Evolutionary conservation across 2,329 filamentous ascomycete species (phyloP), one percentile per base, ranked within the genome.

Genomic region (Colletotrichum tropicicola): DNA sequence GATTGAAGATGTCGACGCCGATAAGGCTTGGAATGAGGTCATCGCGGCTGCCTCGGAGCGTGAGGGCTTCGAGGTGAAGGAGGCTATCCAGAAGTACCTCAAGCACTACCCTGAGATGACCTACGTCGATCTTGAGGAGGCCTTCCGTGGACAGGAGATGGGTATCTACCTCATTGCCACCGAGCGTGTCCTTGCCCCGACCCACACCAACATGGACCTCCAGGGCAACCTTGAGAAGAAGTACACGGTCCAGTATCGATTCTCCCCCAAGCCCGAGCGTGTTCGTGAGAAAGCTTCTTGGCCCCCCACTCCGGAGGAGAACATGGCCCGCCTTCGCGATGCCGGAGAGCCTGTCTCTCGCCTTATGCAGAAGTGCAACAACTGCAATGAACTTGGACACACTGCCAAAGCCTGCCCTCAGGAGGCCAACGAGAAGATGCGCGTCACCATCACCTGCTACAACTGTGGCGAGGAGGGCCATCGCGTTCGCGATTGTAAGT

Each of bases 181-280:
- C 6, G 85, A 91, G 79, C 85, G 86, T 68, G 77, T 85, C 32
- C 75, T 91, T 28, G 73, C 82, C 0, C 72, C 78, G 1, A 87
- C 88, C 5, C 84, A 89, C 69, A 91, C 88, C 65, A 90, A 91
- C 76, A 91, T 92, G 87, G 89, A 92, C 68, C 79, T 92, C 2
- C 89, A 92, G 71, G 91, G 91, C 5, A 87, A 91, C 66, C 79
- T 90, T 19, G 84, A 85, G 61, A 89, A 88, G 75, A 89, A 88
- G 73, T 92, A 85, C 70, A 85, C 84, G 1, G 80, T 92, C 52
- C 86, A 86, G 0, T 88, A 89, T 72, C 87, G 90, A 51, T 88
- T 89, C 69, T 82, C 82, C 2, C 76, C 83, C 30, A 86, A 86
- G 68, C 85, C 90, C 0, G 75, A 79, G 19, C 85, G 88, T 3